These are phyloP conservation scores for Ogataea wickerhamii DNA, from an alignment of 805 yeast genomes.

Conservation along the genomic window DNA sequence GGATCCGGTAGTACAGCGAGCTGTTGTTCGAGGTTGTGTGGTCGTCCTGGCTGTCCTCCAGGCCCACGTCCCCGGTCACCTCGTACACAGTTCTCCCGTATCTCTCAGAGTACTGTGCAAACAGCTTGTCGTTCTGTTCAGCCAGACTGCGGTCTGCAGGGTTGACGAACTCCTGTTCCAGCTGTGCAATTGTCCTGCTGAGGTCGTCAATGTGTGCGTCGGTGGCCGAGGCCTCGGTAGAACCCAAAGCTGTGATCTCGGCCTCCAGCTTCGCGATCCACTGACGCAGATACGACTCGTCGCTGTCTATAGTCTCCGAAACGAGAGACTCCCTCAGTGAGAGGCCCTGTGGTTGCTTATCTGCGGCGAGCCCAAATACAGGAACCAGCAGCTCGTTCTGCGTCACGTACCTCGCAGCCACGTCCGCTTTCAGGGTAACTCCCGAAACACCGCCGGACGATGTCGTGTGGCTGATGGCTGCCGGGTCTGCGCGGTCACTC, in stretches of 20 bases:
- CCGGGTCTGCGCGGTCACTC: conserved; percentile 20
- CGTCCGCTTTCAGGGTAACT: conserved; percentile 32
- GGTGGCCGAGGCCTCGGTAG: not conserved
- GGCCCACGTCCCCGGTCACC: conserved; percentile 20
- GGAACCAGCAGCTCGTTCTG: conserved; percentile 31
- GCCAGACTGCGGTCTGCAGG: conserved; percentile 18
- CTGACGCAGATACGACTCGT: conserved; percentile 11
- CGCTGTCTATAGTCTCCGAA: conserved; percentile 16
- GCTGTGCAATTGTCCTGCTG: conserved; percentile 9
- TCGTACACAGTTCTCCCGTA: conserved; percentile 23
- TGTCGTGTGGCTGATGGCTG: conserved; percentile 25
- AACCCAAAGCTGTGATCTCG: conserved; percentile 6
- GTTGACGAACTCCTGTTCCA: conserved; percentile 23
- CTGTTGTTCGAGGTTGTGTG: conserved; percentile 8
- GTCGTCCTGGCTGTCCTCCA: conserved; percentile 9
- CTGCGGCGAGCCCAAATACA: conserved; percentile 16
- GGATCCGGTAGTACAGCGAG: conserved; percentile 17
- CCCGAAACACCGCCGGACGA: conserved; percentile 24
- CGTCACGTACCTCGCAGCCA: conserved; percentile 32
- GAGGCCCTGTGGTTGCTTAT: conserved; percentile 14
- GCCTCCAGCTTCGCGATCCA: conserved; percentile 16
- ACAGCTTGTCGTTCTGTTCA: conserved; percentile 19
- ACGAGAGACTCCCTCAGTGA: conserved; percentile 19
- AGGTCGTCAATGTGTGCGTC: conserved; percentile 13
- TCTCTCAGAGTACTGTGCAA: conserved; percentile 15